Evolutionary conservation across 305 asterid species (phyloP).

Genomic region (Solanum aculeatissimum): DNA sequence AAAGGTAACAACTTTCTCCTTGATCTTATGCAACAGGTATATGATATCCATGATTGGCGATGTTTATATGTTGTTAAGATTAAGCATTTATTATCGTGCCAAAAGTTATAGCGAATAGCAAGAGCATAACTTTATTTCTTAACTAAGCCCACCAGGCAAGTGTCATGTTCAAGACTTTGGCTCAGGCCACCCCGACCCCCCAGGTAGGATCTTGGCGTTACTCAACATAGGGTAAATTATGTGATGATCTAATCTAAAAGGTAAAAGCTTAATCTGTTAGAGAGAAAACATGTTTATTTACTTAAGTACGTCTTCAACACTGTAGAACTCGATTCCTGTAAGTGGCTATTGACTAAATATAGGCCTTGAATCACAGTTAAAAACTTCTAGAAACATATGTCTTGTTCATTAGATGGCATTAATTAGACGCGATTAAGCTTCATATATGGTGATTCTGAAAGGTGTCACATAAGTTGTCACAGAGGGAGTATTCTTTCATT

Average conservation of each 20-base stretch:
- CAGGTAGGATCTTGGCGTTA: background rate
- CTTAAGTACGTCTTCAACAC: background rate
- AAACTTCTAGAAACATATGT: background rate
- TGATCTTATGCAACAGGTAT: background rate
- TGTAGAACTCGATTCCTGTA: background rate
- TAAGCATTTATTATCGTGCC: background rate
- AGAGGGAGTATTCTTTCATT: background rate
- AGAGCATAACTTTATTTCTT: background rate
- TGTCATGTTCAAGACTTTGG: background rate
- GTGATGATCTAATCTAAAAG: background rate
- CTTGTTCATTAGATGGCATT: background rate
- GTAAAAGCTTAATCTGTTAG: background rate
- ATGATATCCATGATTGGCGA: background rate
- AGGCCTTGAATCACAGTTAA: background rate
- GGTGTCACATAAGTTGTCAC: background rate
- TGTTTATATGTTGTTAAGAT: background rate
- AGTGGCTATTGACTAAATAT: background rate
- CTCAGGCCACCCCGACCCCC: background rate
- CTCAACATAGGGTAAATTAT: background rate
- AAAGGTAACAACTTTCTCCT: slow-evolving; percentile 28
- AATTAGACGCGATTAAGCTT: background rate
- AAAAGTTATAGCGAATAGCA: background rate
- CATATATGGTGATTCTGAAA: background rate
- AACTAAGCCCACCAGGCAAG: background rate
- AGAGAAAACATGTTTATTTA: background rate